Conservation (phyloP, 2,329 filamentous ascomycete genomes). For the Endothia cerciana region DNA sequence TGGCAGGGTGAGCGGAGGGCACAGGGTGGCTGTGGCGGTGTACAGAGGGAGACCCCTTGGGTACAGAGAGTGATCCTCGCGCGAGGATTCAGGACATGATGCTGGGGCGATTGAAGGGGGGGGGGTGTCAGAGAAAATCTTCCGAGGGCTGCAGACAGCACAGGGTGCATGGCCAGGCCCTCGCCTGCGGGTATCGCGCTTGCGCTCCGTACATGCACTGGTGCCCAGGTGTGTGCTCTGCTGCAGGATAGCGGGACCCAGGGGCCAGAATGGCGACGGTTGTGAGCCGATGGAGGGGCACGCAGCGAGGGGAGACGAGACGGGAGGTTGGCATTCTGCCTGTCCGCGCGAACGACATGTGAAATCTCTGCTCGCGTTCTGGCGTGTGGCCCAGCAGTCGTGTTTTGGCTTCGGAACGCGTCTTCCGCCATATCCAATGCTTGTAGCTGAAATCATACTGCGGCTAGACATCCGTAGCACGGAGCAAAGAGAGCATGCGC, state of each 20-base stretch:
- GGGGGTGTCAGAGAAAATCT: background rate
- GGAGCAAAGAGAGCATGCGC: too few relatives aligned
- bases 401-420: too few relatives aligned
- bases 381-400: too few relatives aligned
- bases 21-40: constrained; percentile 20
- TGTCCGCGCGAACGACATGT: too few relatives aligned
- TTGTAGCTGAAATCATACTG: too few relatives aligned
- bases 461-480: too few relatives aligned
- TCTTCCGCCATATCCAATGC: too few relatives aligned
- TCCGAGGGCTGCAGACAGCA: background rate
- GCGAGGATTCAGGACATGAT: background rate
- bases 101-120: background rate
- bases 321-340: background rate
- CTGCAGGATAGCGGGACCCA: constrained; percentile 1
- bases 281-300: background rate
- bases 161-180: background rate
- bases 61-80: background rate
- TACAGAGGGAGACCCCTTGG: background rate
- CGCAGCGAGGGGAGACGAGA: background rate
- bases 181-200: background rate
- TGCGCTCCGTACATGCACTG: constrained; percentile 1
- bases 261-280: background rate
- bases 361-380: too few relatives aligned
- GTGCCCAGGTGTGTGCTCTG: background rate
- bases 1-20: constrained; percentile 7